Percentiles rank a stretch among this genome's conserved stretches.
phyloP scores from a whole-genome alignment of 108 stramenopile species.

The Nannochloropsis oceanica region DNA sequence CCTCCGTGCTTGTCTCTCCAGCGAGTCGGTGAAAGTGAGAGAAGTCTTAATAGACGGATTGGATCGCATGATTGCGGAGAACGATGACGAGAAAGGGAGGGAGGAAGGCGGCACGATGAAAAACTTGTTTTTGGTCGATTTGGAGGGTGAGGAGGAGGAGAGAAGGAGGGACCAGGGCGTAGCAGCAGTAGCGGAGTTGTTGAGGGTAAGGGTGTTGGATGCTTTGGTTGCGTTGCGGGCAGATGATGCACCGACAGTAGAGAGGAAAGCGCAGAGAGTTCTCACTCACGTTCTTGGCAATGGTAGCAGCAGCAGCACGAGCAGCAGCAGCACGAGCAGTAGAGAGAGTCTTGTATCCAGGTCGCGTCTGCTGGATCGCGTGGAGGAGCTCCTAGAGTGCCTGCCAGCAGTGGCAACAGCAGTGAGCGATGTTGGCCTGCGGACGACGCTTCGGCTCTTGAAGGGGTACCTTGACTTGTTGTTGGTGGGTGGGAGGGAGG shows the following conservation, averaged over 20 bases:
- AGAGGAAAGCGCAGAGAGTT: not conserved
- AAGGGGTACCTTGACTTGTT: not conserved
- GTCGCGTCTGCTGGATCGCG: not conserved
- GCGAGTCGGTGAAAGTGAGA: not conserved
- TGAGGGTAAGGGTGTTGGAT: not conserved
- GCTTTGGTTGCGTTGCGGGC: not conserved
- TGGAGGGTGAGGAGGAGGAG: not conserved
- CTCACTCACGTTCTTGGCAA: not conserved
- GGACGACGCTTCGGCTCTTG: not conserved
- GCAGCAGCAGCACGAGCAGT: not conserved
- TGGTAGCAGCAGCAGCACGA: not conserved
- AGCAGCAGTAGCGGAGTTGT: not conserved
- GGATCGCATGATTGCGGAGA: not conserved
- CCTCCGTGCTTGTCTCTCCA: not conserved
- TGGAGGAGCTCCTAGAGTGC: not conserved
- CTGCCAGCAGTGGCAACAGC: not conserved
- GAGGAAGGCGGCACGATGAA: not conserved
- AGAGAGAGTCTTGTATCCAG: not conserved
- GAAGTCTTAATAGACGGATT: not conserved
- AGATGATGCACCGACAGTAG: not conserved
- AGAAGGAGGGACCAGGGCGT: not conserved
- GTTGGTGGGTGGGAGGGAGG: not conserved
- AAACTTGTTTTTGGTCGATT: not conserved
- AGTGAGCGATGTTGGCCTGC: not conserved
- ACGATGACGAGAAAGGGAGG: not conserved